Conservation (phyloP, 2,329 filamentous ascomycete species). For the Paraphaeosphaeria sporulosa region DNA sequence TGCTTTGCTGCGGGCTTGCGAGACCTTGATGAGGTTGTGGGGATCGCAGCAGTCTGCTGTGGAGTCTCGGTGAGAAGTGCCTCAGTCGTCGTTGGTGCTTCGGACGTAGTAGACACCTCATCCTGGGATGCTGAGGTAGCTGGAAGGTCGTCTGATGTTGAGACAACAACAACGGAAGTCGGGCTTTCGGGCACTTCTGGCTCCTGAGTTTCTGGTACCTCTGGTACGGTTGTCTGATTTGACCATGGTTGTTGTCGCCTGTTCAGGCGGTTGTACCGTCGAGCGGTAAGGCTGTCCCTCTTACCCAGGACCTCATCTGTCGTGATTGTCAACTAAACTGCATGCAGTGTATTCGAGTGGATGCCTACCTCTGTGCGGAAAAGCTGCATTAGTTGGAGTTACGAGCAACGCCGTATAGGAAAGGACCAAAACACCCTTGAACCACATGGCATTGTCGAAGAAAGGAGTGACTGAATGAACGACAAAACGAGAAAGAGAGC, state of each 20-base stretch:
- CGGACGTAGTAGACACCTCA: not conserved
- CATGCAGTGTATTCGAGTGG: not conserved
- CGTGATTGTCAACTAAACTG: not conserved
- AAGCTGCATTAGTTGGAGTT: constrained; percentile 31
- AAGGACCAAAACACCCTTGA: constrained; percentile 38
- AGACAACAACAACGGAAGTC: constrained; percentile 8
- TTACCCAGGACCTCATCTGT: constrained; percentile 11
- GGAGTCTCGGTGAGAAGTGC: not conserved
- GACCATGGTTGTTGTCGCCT: constrained; percentile 17
- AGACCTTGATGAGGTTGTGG: not conserved
- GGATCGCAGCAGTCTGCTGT: not conserved
- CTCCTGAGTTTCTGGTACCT: constrained; percentile 17
- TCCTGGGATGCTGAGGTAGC: constrained; percentile 6
- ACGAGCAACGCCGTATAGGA: constrained; percentile 32
- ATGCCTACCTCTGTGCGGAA: constrained; percentile 25
- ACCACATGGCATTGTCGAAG: constrained; percentile 48
- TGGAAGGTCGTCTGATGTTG: constrained; percentile 10
- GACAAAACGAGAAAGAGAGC: constrained; percentile 32
- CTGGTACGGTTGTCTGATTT: constrained; percentile 15
- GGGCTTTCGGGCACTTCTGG: constrained; percentile 6
- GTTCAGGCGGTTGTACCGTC: constrained; percentile 9
- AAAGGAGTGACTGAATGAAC: constrained; percentile 36
- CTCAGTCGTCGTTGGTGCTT: not conserved
- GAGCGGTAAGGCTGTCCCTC: constrained; percentile 10
- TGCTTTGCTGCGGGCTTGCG: not conserved